A percentile compares a stretch with the other conserved stretches of the same genome.
These are phyloP conservation scores for Aristolochia fimbriata DNA, from an alignment of 164 flowering plant species.

Conservation along the genomic window DNA sequence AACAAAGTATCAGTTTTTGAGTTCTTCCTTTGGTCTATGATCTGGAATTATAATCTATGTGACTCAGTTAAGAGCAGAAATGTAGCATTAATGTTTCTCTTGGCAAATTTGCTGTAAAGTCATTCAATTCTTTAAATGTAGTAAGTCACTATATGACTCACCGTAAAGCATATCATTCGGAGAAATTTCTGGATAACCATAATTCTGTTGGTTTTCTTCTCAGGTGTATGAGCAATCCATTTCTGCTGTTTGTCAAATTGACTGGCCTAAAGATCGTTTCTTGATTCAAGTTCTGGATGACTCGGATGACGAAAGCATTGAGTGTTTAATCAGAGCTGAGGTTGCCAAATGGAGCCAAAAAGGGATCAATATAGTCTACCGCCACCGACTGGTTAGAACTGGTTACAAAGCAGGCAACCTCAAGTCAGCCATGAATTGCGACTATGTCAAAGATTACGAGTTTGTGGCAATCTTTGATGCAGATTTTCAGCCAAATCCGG, in stretches of 20 bases:
- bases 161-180: too few species aligned
- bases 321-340: slow-evolving; percentile 68
- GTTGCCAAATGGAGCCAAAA: slow-evolving; percentile 78
- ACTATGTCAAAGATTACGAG: slow-evolving; percentile 84
- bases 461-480: slow-evolving; percentile 93
- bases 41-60: too few species aligned
- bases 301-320: slow-evolving; percentile 75
- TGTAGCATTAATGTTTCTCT: too few species aligned
- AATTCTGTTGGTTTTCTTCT: background rate
- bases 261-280: slow-evolving; percentile 78
- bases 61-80: too few species aligned
- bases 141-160: too few species aligned
- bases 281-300: slow-evolving; percentile 87
- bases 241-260: slow-evolving; percentile 81
- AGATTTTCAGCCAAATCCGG: slow-evolving; percentile 89
- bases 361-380: slow-evolving; percentile 69
- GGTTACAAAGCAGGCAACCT: slow-evolving; percentile 99
- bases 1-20: background rate
- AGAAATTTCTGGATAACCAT: background rate
- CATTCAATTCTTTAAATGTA: too few species aligned
- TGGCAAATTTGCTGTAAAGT: too few species aligned
- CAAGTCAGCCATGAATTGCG: slow-evolving; percentile 90
- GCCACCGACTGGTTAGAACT: slow-evolving; percentile 76
- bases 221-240: slow-evolving; percentile 96
- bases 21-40: background rate